These are phyloP conservation scores for Paraurostyla sp. DNA, from an alignment of 73 alveolate genomes.

Conservation along the genomic window DNA sequence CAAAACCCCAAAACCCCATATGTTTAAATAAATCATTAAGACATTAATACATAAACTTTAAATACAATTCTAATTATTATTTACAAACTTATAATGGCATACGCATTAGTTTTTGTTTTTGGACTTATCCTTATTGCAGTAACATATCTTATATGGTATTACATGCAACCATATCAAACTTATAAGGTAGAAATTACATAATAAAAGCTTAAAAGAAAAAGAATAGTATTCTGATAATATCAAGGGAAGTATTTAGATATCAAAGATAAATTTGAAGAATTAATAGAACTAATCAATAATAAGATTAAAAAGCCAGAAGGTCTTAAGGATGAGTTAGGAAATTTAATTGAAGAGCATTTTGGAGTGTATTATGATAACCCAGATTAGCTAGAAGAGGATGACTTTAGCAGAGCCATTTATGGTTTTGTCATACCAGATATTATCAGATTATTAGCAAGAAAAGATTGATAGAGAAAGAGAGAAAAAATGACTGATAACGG, in stretches of 20 bases:
- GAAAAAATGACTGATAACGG: too few species aligned
- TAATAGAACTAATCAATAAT: not conserved
- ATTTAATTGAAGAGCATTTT: not conserved
- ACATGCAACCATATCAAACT: conserved; percentile 11
- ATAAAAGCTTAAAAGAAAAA: not conserved
- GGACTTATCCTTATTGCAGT: not conserved
- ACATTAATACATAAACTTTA: not conserved
- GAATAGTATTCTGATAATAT: not conserved
- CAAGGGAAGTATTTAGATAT: not conserved
- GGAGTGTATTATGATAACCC: conserved; percentile 44
- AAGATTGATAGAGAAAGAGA: too few species aligned
- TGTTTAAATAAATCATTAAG: not conserved
- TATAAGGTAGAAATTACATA: conserved; percentile 6
- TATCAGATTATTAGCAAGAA: too few species aligned
- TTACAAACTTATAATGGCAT: not conserved
- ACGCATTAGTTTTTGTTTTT: not conserved
- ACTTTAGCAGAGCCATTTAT: not conserved
- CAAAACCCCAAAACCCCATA: too few species aligned
- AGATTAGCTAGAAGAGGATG: not conserved
- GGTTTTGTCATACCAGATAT: not conserved
- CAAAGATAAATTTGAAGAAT: not conserved
- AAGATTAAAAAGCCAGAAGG: not conserved
- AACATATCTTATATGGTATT: conserved; percentile 14
- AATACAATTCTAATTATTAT: not conserved
- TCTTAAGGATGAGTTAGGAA: not conserved